Conservation (phyloP, 164 flowering plant species). For the Kingdonia uniflora region DNA sequence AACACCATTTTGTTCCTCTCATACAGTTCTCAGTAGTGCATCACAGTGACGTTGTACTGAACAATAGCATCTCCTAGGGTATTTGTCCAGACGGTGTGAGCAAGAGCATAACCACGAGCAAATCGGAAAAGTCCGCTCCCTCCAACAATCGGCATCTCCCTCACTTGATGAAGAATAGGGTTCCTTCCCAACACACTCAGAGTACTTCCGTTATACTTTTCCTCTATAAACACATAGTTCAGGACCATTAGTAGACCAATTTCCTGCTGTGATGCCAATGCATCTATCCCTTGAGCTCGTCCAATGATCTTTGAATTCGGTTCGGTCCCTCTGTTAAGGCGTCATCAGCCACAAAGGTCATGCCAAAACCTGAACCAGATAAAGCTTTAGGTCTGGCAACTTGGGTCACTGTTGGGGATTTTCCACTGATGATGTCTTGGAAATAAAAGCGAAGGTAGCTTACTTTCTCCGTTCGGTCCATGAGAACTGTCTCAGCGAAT, state of each 20-base stretch:
- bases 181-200: slow-evolving; percentile 39
- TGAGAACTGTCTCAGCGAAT: not conserved
- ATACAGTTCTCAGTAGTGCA: slow-evolving; percentile 30
- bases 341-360: slow-evolving; percentile 30
- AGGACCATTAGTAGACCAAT: slow-evolving; percentile 26
- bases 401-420: slow-evolving; percentile 24
- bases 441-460: slow-evolving; percentile 44
- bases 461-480: slow-evolving; percentile 18
- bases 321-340: slow-evolving; percentile 29
- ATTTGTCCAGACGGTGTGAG: slow-evolving; percentile 18
- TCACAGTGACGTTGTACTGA: slow-evolving; percentile 33
- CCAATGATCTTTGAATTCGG: slow-evolving; percentile 31
- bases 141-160: slow-evolving; percentile 44
- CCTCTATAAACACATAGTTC: slow-evolving; percentile 31
- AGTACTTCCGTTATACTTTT: slow-evolving; percentile 36
- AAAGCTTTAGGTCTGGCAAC: slow-evolving; percentile 17
- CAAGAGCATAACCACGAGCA: slow-evolving; percentile 31
- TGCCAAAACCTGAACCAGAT: slow-evolving; percentile 22
- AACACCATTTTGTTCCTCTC: too few relatives aligned
- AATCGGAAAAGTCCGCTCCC: slow-evolving; percentile 34
- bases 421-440: slow-evolving; percentile 43
- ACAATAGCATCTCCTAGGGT: slow-evolving; percentile 27
- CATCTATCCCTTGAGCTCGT: slow-evolving; percentile 43
- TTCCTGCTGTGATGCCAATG: slow-evolving; percentile 17
- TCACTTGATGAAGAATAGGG: slow-evolving; percentile 10